phyloP scores from a whole-genome alignment of 148 eudicot genomes.

The Nyssa sinensis region DNA sequence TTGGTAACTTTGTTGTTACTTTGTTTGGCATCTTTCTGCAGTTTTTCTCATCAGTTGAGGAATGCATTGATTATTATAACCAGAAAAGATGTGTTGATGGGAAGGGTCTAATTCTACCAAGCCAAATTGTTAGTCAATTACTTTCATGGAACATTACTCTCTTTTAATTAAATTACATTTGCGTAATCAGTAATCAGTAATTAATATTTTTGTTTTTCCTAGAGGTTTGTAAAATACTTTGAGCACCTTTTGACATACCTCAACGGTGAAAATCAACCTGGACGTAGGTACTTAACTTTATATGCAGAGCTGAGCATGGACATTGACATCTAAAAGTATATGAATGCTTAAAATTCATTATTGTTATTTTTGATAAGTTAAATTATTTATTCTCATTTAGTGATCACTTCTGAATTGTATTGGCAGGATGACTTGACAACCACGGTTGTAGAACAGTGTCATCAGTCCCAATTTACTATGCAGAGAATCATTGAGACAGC shows the following conservation, averaged over 20 bases:
- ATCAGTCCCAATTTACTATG: too few relatives aligned
- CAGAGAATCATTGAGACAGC: too few relatives aligned
- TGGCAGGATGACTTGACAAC: too few relatives aligned
- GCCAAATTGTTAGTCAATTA: conserved; percentile 80
- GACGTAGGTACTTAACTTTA: conserved; percentile 87
- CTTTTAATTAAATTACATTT: not conserved
- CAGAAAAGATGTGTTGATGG: conserved; percentile 91
- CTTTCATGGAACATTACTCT: conserved; percentile 3
- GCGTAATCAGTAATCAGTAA: not conserved
- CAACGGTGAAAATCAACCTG: conserved; percentile 62
- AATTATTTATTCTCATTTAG: too few relatives aligned
- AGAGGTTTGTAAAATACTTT: conserved; percentile 94
- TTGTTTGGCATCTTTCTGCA: conserved; percentile 32
- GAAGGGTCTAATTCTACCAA: conserved; percentile 84
- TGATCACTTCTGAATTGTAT: too few relatives aligned
- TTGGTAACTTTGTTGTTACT: conserved; percentile 2
- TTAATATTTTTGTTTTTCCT: conserved; percentile 17
- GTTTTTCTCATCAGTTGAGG: conserved; percentile 89
- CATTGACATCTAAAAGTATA: too few relatives aligned
- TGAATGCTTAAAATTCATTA: too few relatives aligned
- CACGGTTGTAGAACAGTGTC: too few relatives aligned
- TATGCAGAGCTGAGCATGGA: too few relatives aligned
- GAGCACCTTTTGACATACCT: conserved; percentile 59
- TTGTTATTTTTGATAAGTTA: too few relatives aligned
- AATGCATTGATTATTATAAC: conserved; percentile 82